A percentile compares a stretch with the other conserved stretches of the same genome.
Conservation (phyloP, 148 eudicot genomes). For the Drosera capensis region DNA sequence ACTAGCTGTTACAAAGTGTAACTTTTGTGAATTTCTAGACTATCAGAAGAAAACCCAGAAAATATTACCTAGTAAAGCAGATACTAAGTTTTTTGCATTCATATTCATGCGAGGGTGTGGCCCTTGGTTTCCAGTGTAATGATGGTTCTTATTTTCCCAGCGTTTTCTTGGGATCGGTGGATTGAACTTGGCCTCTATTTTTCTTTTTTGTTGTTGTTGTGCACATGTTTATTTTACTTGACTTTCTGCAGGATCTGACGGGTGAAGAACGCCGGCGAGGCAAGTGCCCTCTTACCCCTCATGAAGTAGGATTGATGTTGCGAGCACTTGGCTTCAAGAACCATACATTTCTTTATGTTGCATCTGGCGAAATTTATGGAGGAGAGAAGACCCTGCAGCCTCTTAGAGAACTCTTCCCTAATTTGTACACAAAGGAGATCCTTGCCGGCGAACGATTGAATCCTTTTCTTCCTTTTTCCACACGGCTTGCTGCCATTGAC, state of each 20-base stretch:
- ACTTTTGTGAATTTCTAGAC: too few relatives aligned
- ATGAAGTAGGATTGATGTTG: conserved; percentile 86
- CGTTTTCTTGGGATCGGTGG: too few relatives aligned
- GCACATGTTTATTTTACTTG: not conserved
- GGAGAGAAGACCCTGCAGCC: conserved; percentile 87
- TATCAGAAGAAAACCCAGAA: too few relatives aligned
- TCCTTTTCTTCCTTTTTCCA: conserved; percentile 62
- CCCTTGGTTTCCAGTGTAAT: too few relatives aligned
- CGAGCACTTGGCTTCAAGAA: conserved; percentile 81
- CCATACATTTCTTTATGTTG: conserved; percentile 76
- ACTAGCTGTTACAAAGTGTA: too few relatives aligned
- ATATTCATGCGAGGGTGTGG: too few relatives aligned
- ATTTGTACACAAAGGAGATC: conserved; percentile 82
- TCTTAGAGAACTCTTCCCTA: conserved; percentile 77
- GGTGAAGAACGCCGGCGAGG: conserved; percentile 76
- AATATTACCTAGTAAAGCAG: too few relatives aligned
- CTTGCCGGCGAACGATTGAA: conserved; percentile 60
- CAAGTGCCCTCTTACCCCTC: conserved; percentile 93
- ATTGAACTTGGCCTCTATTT: not conserved
- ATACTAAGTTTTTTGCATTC: too few relatives aligned
- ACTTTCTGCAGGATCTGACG: conserved; percentile 47
- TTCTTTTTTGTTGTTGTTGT: not conserved
- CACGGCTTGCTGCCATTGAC: conserved; percentile 97
- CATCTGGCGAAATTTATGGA: conserved; percentile 93
- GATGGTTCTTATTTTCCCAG: too few relatives aligned